These are phyloP conservation scores for Nematocida parisii DNA, from an alignment of 371 early-diverging fungal species.

Conservation along the genomic window DNA sequence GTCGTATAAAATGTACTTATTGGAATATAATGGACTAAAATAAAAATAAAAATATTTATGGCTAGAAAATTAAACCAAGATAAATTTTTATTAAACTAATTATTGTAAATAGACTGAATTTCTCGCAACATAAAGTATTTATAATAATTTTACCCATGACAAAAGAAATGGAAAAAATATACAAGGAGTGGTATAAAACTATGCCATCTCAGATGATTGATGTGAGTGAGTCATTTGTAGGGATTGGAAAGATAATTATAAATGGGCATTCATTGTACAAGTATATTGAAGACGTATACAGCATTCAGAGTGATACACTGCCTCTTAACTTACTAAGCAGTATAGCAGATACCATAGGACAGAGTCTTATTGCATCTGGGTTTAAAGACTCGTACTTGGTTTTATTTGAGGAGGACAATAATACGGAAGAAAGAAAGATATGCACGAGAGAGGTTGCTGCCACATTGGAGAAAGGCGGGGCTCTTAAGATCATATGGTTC, in stretches of 20 bases:
- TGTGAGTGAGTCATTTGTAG: slow-evolving; percentile 56
- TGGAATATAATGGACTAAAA: too few relatives aligned
- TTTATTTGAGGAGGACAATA: slow-evolving; percentile 46
- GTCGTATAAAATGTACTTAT: too few relatives aligned
- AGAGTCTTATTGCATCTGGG: slow-evolving; percentile 19
- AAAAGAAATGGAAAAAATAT: slow-evolving; percentile 30
- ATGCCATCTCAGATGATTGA: slow-evolving; percentile 39
- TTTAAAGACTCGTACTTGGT: slow-evolving; percentile 56
- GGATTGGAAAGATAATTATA: slow-evolving; percentile 57
- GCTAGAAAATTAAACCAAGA: too few relatives aligned
- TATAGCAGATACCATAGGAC: slow-evolving; percentile 31
- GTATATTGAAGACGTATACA: slow-evolving; percentile 51
- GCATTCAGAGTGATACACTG: slow-evolving; percentile 16
- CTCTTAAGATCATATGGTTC: slow-evolving; percentile 43
- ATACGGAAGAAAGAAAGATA: slow-evolving; percentile 4
- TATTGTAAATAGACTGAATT: too few relatives aligned
- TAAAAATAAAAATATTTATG: too few relatives aligned
- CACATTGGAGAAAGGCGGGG: background rate
- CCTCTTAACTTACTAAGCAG: slow-evolving; percentile 27
- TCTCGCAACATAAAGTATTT: slow-evolving; percentile 28
- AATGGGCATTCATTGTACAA: slow-evolving; percentile 51
- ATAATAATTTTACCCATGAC: slow-evolving; percentile 50
- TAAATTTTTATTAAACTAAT: too few relatives aligned
- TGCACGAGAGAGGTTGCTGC: slow-evolving; percentile 35
- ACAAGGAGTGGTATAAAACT: slow-evolving; percentile 44